These are phyloP conservation scores for Venturia effusa DNA, from an alignment of 2,329 filamentous ascomycete genomes.

Conservation along the genomic window DNA sequence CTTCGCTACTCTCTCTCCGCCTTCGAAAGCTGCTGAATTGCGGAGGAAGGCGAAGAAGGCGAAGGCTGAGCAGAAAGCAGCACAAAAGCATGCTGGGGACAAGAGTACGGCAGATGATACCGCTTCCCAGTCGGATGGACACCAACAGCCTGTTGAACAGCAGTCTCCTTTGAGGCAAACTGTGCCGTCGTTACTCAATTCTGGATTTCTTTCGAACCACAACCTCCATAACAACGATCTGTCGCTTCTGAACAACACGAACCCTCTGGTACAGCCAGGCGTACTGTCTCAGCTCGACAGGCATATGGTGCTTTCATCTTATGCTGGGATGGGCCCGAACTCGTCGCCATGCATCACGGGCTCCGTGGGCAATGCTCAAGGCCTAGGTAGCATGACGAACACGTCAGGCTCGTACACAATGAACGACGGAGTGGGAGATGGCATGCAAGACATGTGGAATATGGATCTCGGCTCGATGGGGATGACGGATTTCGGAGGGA, in stretches of 20 bases:
- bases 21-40: conserved; percentile 34
- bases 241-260: conserved; percentile 7
- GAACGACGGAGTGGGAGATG: not conserved
- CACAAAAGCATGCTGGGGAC: not conserved
- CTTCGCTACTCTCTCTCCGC: conserved; percentile 68
- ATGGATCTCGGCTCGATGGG: not conserved
- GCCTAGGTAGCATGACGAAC: conserved; percentile 11
- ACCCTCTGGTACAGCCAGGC: conserved; percentile 24
- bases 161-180: not conserved
- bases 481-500: conserved; percentile 14
- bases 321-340: conserved; percentile 43
- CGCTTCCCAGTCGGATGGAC: not conserved
- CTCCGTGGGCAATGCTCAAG: conserved; percentile 6
- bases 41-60: conserved; percentile 40
- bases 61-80: conserved; percentile 18
- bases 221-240: not conserved
- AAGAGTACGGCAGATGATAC: not conserved
- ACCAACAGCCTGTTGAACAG: not conserved
- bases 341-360: conserved; percentile 20
- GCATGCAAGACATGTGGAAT: conserved; percentile 8
- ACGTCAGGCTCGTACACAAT: conserved; percentile 9
- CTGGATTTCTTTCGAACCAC: conserved; percentile 10
- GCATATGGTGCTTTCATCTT: conserved; percentile 66
- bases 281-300: conserved; percentile 61
- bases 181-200: not conserved